These are phyloP conservation scores for Cynara cardunculus DNA, from an alignment of 129 eudicot genomes.

Conservation along the genomic window DNA sequence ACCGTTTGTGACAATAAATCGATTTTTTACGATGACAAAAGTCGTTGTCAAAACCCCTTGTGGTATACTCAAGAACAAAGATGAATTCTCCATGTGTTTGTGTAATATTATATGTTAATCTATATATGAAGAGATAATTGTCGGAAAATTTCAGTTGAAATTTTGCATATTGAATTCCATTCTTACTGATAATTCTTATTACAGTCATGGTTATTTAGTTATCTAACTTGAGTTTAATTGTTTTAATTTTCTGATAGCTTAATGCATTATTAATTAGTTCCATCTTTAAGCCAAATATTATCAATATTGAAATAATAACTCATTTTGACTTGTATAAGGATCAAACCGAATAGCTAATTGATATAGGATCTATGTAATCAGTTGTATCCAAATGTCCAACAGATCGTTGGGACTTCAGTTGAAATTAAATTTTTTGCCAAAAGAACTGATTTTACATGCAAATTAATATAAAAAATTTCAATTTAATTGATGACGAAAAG, in stretches of 20 bases:
- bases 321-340: background rate
- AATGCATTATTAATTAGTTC: no score
- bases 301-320: no score
- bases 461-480: background rate
- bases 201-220: no score
- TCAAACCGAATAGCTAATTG: background rate
- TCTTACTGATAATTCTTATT: background rate
- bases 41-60: no score
- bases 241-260: no score
- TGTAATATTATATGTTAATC: background rate
- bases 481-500: background rate
- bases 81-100: background rate
- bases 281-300: background rate
- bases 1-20: no score
- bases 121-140: no score
- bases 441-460: background rate
- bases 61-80: background rate
- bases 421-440: background rate
- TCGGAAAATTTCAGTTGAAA: background rate
- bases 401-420: background rate
- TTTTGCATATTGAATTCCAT: background rate
- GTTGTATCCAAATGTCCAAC: background rate
- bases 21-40: no score
- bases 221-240: no score
- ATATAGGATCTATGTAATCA: background rate